Base-by-base conservation (phyloP, 352 stramenopile species). In the Stramenopiles sp. region DNA sequence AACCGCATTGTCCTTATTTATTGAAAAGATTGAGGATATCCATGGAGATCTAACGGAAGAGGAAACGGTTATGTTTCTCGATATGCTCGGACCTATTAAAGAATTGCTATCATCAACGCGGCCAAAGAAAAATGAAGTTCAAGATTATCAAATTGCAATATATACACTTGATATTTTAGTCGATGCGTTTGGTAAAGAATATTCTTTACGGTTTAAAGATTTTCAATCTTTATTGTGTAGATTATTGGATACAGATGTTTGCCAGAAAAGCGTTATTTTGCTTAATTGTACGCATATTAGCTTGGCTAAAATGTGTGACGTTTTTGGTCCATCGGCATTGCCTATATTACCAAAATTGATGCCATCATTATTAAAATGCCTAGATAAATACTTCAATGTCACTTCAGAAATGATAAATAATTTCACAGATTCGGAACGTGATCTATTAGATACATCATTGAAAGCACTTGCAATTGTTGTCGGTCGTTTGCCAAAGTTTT, bases 1-100 rank as follows among this genome's bases (percentile, higher is more conserved):
- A 81, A 91, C 91, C 80, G 89, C 89, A 1, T 91, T 94, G 86
- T 88, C 92, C 83, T 82, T 94, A 20, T 92, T 94, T 76, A 93
- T 93, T 79, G 89, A 92, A 74, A 88, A 88, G 4, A 84, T 94
- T 0, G 86, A 92, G 30, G 86, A 89, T 29, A 85, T 91, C 63
- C 86, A 88, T 20, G 81, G 80, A 6, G 84, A 86, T 32, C 78
- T 94, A 0, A 86, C 86, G 6, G 84, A 83, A 4, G 87, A 88
- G 30, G 89, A 94, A 80, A 85, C 88, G 80, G 81, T 93, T 73
- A 81, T 93, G 6, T 93, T 93, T 78, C 86, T 94, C 13, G 89
- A 94, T 73, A 93, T 94, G 89, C 79, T 94, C 23, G 88, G 91
- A 38, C 88, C 92, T 79, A 83, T 94, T 27, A 84, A 92, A 43